Conservation (phyloP, 768 basidiomycete species). For the Antrodiella citrinella region DNA sequence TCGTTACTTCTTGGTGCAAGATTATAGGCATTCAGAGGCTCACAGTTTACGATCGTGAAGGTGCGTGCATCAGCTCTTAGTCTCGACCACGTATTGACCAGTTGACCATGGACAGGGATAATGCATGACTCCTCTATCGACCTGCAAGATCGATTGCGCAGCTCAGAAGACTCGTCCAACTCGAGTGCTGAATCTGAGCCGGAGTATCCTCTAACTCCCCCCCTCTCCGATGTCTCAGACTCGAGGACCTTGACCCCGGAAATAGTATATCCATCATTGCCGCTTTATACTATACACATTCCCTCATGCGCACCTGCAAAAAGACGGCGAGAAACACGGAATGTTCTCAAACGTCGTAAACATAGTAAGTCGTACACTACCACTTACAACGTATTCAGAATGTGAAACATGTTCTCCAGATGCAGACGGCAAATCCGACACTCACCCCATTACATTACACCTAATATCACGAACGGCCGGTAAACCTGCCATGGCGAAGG, state of each 20-base stretch:
- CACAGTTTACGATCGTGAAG: slow-evolving; percentile 66
- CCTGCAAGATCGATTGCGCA: slow-evolving; percentile 24
- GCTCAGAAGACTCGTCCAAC: slow-evolving; percentile 14
- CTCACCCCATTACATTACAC: slow-evolving; percentile 36
- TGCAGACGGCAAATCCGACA: slow-evolving; percentile 1
- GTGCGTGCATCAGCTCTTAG: slow-evolving; percentile 31
- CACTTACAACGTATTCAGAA: neutral
- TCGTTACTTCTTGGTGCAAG: slow-evolving; percentile 54
- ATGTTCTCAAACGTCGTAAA: slow-evolving; percentile 14
- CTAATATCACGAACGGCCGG: slow-evolving; percentile 52
- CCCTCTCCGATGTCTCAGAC: slow-evolving; percentile 61
- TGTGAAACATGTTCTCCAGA: too few relatives aligned
- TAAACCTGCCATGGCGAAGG: slow-evolving; percentile 57
- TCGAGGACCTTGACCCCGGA: slow-evolving; percentile 57
- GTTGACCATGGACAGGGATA: slow-evolving; percentile 12
- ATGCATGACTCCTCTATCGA: slow-evolving; percentile 20
- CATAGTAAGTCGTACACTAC: slow-evolving; percentile 8
- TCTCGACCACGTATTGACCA: slow-evolving; percentile 24
- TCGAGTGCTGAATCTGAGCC: slow-evolving; percentile 41
- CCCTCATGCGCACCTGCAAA: neutral
- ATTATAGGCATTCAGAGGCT: slow-evolving; percentile 52
- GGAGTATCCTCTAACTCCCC: slow-evolving; percentile 73
- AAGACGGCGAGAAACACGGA: neutral
- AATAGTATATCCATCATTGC: neutral
- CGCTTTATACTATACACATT: neutral